These are phyloP conservation scores for Arachnomyces sp. DNA, from an alignment of 2,329 filamentous ascomycete species.

Conservation along the genomic window DNA sequence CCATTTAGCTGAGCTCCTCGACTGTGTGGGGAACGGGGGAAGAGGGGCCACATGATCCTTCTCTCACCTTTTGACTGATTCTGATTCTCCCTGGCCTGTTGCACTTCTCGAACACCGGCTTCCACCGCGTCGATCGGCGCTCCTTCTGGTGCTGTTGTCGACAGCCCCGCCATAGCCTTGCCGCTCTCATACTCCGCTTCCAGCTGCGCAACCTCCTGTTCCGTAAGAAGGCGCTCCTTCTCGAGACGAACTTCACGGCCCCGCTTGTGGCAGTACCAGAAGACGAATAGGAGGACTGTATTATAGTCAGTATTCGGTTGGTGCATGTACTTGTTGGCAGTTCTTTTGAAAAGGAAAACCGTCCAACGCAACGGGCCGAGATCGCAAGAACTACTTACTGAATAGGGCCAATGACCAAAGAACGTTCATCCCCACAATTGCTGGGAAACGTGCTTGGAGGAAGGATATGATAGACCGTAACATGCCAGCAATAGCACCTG, in stretches of 20 bases:
- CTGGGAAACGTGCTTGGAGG: constrained; percentile 78
- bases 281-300: constrained; percentile 79
- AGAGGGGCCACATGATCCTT: too few relatives aligned
- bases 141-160: constrained; percentile 34
- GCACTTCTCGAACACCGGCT: constrained; percentile 32
- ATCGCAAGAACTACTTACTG: constrained; percentile 49
- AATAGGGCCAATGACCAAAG: constrained; percentile 85
- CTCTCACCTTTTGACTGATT: constrained; percentile 16
- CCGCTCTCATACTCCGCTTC: constrained; percentile 29
- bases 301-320: constrained; percentile 3
- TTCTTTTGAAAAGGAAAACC: not conserved
- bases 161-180: constrained; percentile 29
- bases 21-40: too few relatives aligned
- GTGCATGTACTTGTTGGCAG: constrained; percentile 1
- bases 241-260: constrained; percentile 77
- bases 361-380: not conserved
- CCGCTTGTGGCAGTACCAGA: constrained; percentile 98
- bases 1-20: too few relatives aligned
- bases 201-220: constrained; percentile 35
- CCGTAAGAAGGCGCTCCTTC: constrained; percentile 45
- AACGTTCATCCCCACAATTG: constrained; percentile 83
- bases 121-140: constrained; percentile 33
- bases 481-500: constrained; percentile 77
- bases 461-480: constrained; percentile 86
- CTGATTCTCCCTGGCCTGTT: constrained; percentile 23